These are phyloP conservation scores for Prunus padus DNA, from an alignment of 306 rosid species.

Conservation along the genomic window DNA sequence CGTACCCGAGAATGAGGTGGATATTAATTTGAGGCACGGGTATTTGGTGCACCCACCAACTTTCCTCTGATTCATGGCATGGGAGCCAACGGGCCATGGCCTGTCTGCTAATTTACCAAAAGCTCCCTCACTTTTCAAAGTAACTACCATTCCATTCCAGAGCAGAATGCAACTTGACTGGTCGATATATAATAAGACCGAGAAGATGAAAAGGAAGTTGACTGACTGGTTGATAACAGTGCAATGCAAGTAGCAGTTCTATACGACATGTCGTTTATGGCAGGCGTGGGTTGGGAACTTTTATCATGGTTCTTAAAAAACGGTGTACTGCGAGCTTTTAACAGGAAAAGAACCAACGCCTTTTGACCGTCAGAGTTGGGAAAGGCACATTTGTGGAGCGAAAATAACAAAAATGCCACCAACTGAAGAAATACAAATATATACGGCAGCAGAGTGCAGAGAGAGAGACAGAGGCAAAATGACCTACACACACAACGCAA, in stretches of 20 bases:
- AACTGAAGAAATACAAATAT: background rate
- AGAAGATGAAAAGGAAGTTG: background rate
- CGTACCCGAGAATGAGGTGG: conserved; percentile 35
- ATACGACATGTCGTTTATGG: conserved; percentile 48
- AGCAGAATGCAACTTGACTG: background rate
- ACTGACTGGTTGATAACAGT: conserved; percentile 26
- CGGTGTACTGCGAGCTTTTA: conserved; percentile 40
- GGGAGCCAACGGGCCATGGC: background rate
- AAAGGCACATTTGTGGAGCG: background rate
- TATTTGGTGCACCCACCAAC: conserved; percentile 46
- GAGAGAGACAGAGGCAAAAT: background rate
- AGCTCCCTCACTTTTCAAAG: conserved; percentile 11
- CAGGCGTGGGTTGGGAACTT: conserved; percentile 16
- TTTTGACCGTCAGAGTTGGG: conserved; percentile 53
- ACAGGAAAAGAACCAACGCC: conserved; percentile 31
- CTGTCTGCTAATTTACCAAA: conserved; percentile 6
- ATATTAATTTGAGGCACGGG: conserved; percentile 71
- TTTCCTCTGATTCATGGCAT: conserved; percentile 7
- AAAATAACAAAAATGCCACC: conserved; percentile 6
- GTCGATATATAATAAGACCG: background rate
- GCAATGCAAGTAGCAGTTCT: background rate
- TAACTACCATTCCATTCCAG: conserved; percentile 19
- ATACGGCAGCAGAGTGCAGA: background rate
- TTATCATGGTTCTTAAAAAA: conserved; percentile 40
- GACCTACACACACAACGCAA: background rate